Evolutionary conservation across 2,329 filamentous ascomycete species (phyloP), one percentile per base, ranked within the genome.

Genomic region (Knoxdaviesia proteae): DNA sequence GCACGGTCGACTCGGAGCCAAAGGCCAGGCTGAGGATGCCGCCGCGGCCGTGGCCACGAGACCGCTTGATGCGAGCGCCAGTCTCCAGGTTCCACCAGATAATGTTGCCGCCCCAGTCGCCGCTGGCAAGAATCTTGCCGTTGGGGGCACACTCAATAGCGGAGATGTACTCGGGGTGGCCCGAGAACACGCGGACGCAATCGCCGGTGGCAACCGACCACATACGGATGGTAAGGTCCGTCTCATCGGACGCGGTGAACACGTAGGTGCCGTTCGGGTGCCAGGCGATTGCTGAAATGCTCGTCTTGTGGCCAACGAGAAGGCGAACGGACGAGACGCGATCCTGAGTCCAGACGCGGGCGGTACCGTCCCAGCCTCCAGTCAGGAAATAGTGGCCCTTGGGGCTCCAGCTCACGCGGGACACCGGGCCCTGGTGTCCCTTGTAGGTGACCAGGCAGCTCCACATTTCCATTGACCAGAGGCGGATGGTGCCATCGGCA

Each of bases 371-470:
- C 58, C 84, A 84, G 6, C 84, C 84, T 34, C 76, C 81, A 6
- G 81, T 87, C 35, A 83, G 69, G 55, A 98, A 98, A 62, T 98
- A 98, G 59, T 96, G 87, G 0, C 90, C 90, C 44, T 86, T 87
- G 0, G 90, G 90, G 4, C 84, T 80, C 82, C 88, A 98, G 8
- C 77, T 71, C 5, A 94, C 69, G 50, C 88, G 80, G 71, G 84
- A 90, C 5, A 94, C 78, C 0, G 90, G 87, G 2, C 82, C 82
- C 49, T 87, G 81, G 53, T 96, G 90, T 2, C 84, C 86, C 54
- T 88, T 92, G 65, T 94, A 98, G 8, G 93, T 76, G 42, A 92
- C 90, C 41, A 96, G 68, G 51, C 84, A 93, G n/a, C 80, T 74
- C 79, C 84, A 96, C 10, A 82, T 75, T 50, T 94, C 86, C 3